phyloP scores from a whole-genome alignment of 768 basidiomycete genomes.

The Infundibulicybe gibba region DNA sequence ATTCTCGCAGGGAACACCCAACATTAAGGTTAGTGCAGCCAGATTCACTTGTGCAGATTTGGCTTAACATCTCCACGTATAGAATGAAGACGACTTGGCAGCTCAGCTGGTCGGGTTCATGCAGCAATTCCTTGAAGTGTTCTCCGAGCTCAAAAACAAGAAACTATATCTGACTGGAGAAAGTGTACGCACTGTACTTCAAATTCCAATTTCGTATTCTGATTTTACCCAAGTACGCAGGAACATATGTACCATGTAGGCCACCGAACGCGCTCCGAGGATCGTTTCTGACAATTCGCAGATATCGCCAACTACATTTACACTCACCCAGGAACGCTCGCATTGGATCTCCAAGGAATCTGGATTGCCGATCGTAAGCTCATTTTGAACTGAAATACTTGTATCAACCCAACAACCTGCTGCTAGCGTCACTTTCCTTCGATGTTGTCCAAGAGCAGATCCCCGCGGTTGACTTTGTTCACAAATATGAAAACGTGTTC shows the following conservation, averaged over 20 bases:
- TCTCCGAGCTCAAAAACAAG: slow-evolving; percentile 69
- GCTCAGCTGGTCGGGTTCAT: slow-evolving; percentile 57
- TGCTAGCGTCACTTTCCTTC: slow-evolving; percentile 54
- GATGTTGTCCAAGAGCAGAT: slow-evolving; percentile 65
- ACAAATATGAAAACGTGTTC: slow-evolving; percentile 69
- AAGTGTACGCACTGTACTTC: slow-evolving; percentile 53
- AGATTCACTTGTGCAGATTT: not conserved
- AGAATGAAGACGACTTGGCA: slow-evolving; percentile 51
- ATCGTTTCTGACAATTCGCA: slow-evolving; percentile 18
- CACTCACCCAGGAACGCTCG: slow-evolving; percentile 45
- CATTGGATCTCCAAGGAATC: slow-evolving; percentile 61
- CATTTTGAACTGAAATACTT: no score
- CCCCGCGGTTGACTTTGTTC: slow-evolving; percentile 70
- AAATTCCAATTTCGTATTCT: not conserved
- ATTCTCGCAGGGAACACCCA: slow-evolving; percentile 67
- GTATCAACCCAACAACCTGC: not conserved
- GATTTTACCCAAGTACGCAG: slow-evolving; percentile 54
- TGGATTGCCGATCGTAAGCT: slow-evolving; percentile 70
- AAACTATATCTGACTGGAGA: slow-evolving; percentile 71
- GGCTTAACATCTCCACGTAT: not conserved
- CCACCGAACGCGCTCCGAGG: not conserved
- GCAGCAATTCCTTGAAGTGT: slow-evolving; percentile 73
- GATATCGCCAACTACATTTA: slow-evolving; percentile 78
- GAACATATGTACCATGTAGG: slow-evolving; percentile 57
- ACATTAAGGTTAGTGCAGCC: slow-evolving; percentile 43